Evolutionary conservation across 2,329 filamentous ascomycete genomes (phyloP), one percentile per base, ranked within the genome.

Genomic region (Pestalotiopsis sp.): DNA sequence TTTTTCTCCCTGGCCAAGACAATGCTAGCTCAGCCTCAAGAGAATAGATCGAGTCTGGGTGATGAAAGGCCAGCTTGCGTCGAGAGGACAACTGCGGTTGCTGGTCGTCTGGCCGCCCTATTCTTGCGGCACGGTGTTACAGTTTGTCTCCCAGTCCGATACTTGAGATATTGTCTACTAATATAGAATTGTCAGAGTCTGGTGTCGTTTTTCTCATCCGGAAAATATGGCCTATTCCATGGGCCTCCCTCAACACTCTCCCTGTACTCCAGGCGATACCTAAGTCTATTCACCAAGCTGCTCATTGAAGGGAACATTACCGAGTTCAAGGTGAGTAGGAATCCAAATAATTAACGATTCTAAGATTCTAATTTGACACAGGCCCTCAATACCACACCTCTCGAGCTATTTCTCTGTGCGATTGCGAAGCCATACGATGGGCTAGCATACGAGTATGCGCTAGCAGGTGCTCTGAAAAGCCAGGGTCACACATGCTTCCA

Each of bases 361-460:
- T 49, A 60, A 41, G 17, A 31, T 31, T 31, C 71, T 75, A 66
- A 73, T 68, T 63, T 64, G 71, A 7, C 39, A 36, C 17, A 81
- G 74, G 81, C 85, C 52, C 73, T 85, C 2, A 82, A 80, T 1
- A 79, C 82, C n/a, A 83, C 81, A 9, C 74, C 86, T 11, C 77
- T 85, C 4, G 83, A 86, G 56, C 76, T 89, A n/a, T 90, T 88
- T 84, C 72, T 87, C 57, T 73, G 85, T 23, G 82, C 84, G 7
- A 78, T 90, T 60, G 81, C 84, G 57, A 87, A 87, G 72, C 87
- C 88, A 4, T 77, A 73, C 3, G 74, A 77, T 56, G 82, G 80
- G 25, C 70, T 88, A 14, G 79, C 76, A 4, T 86, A 86, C 71
- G 86, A 89, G 73, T 82, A 83, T 69, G 79, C 81, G 25, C 80